These are phyloP conservation scores for Mrakia frigida DNA, from an alignment of 768 basidiomycete species.

Conservation along the genomic window DNA sequence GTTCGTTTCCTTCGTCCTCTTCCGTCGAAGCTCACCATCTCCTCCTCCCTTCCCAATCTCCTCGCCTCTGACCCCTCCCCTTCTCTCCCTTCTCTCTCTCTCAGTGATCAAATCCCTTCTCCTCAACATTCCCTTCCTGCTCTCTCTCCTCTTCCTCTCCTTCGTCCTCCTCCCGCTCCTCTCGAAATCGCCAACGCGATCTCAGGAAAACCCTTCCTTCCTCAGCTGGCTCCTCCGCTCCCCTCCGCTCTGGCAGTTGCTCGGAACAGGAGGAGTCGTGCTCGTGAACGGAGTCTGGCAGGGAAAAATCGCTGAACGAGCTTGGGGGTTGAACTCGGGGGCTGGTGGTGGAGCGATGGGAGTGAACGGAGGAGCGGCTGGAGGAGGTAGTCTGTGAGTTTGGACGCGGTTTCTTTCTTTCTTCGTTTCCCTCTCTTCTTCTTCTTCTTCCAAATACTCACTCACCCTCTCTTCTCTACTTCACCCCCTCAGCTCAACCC, in stretches of 20 bases:
- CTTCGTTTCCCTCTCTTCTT: slow-evolving; percentile 17
- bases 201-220: slow-evolving; percentile 36
- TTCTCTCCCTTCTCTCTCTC: slow-evolving; percentile 14
- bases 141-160: slow-evolving; percentile 40
- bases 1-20: slow-evolving; percentile 20
- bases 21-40: neutral
- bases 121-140: slow-evolving; percentile 43
- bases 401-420: slow-evolving; percentile 31
- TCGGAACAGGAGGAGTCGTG: slow-evolving; percentile 22
- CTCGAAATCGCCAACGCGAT: slow-evolving; percentile 31
- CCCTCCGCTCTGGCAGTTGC: slow-evolving; percentile 7
- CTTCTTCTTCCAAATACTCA: slow-evolving; percentile 31
- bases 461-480: slow-evolving; percentile 30
- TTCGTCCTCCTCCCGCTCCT: slow-evolving; percentile 40
- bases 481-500: slow-evolving; percentile 28
- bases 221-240: slow-evolving; percentile 42
- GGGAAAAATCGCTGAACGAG: slow-evolving; percentile 23
- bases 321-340: slow-evolving; percentile 6
- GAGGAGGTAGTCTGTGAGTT: slow-evolving; percentile 20
- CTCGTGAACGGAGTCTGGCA: slow-evolving; percentile 27
- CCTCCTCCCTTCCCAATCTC: neutral
- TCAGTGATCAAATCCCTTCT: slow-evolving; percentile 24
- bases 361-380: neutral
- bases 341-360: slow-evolving; percentile 11
- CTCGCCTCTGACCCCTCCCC: neutral